Conservation (phyloP, 768 basidiomycete genomes). For the Porphyrellus cyaneotinctus region DNA sequence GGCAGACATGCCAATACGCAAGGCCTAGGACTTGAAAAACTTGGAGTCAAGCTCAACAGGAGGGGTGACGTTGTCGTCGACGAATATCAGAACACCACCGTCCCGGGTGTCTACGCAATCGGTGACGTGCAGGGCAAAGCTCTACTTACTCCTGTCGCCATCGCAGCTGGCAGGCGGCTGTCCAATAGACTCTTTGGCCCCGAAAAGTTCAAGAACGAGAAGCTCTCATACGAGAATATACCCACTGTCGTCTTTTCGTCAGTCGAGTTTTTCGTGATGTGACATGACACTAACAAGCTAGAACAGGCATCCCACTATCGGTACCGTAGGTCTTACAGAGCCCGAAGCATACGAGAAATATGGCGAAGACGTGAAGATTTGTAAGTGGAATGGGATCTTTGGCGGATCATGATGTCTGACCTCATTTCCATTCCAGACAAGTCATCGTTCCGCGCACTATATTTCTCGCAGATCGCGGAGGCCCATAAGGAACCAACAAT, state of each 20-base stretch:
- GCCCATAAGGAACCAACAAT: slow-evolving; percentile 92
- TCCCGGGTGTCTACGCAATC: slow-evolving; percentile 71
- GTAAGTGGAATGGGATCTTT: slow-evolving; percentile 44
- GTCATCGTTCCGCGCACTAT: slow-evolving; percentile 76
- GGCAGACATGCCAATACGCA: slow-evolving; percentile 82
- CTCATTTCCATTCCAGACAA: slow-evolving; percentile 50
- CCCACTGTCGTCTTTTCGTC: slow-evolving; percentile 97
- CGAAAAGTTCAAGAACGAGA: slow-evolving; percentile 79
- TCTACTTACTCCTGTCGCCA: slow-evolving; percentile 93
- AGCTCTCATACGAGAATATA: slow-evolving; percentile 85
- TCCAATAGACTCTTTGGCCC: slow-evolving; percentile 90
- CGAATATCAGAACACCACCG: slow-evolving; percentile 81
- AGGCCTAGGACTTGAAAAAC: slow-evolving; percentile 69
- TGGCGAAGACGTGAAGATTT: slow-evolving; percentile 87
- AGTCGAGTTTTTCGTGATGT: slow-evolving; percentile 32
- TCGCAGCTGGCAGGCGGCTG: slow-evolving; percentile 88
- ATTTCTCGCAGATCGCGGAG: slow-evolving; percentile 88
- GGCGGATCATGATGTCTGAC: not conserved
- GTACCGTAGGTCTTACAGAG: slow-evolving; percentile 93
- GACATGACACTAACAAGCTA: slow-evolving; percentile 6
- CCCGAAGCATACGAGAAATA: slow-evolving; percentile 84
- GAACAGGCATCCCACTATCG: slow-evolving; percentile 86
- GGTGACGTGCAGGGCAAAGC: slow-evolving; percentile 94
- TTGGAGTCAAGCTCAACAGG: slow-evolving; percentile 69
- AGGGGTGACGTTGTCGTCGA: slow-evolving; percentile 88